Conservation (phyloP, 73 alveolate genomes). For the Halteria grandinella region DNA sequence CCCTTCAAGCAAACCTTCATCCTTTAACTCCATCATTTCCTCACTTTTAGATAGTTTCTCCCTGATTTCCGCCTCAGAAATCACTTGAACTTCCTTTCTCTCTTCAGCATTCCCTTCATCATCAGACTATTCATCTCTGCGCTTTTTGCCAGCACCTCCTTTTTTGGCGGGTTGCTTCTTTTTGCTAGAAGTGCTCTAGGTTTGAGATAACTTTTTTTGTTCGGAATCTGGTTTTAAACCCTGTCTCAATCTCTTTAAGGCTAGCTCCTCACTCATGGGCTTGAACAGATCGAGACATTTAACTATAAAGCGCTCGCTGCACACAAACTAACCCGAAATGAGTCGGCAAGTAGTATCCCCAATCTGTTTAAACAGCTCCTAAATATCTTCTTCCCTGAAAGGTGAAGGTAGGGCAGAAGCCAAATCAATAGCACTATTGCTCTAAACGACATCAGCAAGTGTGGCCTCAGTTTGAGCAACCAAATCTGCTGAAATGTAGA, state of each 20-base stretch:
- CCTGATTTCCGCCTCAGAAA: slow-evolving; percentile 1
- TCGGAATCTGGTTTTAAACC: slow-evolving; percentile 21
- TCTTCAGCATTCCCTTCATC: slow-evolving; percentile 48
- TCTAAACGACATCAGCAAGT: slow-evolving; percentile 12
- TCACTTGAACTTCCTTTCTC: not conserved
- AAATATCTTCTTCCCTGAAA: slow-evolving; percentile 47
- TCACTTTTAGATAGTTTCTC: not conserved
- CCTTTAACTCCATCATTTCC: slow-evolving; percentile 41
- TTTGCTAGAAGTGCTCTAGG: too few species aligned
- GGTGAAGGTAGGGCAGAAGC: slow-evolving; percentile 26
- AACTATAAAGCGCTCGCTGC: slow-evolving; percentile 27
- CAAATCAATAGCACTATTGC: slow-evolving; percentile 23
- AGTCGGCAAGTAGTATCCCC: slow-evolving; percentile 30
- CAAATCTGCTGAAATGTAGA: slow-evolving; percentile 17
- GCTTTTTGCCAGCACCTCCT: slow-evolving; percentile 30
- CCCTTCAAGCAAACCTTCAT: slow-evolving; percentile 25
- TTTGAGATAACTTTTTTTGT: slow-evolving; percentile 2
- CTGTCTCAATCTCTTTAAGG: slow-evolving; percentile 11
- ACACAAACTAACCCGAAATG: slow-evolving; percentile 2
- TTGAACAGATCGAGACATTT: slow-evolving; percentile 43
- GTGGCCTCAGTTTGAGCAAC: slow-evolving; percentile 20
- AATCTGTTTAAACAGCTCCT: not conserved
- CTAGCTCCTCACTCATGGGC: not conserved
- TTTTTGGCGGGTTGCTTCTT: not conserved
- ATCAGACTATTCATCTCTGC: slow-evolving; percentile 19